phyloP scores from a whole-genome alignment of 257 asterid species.

The Nicotiana undulata region DNA sequence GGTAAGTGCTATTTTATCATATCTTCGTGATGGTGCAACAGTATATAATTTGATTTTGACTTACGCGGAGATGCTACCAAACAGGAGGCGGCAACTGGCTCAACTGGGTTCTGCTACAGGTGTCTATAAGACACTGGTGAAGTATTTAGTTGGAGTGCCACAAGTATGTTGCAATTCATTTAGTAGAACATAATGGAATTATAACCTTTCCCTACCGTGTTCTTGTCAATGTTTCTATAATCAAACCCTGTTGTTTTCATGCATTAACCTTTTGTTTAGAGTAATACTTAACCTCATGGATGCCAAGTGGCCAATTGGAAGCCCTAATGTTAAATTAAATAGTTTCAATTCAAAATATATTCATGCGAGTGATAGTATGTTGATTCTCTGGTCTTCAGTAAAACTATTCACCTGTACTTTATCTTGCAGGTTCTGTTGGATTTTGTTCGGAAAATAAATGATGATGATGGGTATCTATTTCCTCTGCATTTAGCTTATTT shows the following conservation, averaged over 20 bases:
- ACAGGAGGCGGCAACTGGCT: slow-evolving; percentile 90
- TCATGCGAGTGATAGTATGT: background rate
- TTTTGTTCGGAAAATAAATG: slow-evolving; percentile 83
- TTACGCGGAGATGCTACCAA: slow-evolving; percentile 10
- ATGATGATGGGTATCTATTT: slow-evolving; percentile 83
- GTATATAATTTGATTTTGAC: background rate
- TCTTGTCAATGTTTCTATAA: background rate
- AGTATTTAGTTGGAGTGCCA: slow-evolving; percentile 97
- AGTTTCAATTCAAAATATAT: background rate
- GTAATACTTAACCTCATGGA: background rate
- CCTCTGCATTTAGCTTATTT: slow-evolving; percentile 11
- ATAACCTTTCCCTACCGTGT: background rate
- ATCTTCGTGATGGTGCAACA: slow-evolving; percentile 5
- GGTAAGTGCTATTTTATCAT: slow-evolving; percentile 27
- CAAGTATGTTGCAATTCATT: slow-evolving; percentile 43
- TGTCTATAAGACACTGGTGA: slow-evolving; percentile 88
- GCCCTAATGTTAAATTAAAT: background rate
- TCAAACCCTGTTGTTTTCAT: background rate
- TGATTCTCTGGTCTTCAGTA: background rate
- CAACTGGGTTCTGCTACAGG: slow-evolving; percentile 99
- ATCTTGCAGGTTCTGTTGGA: slow-evolving; percentile 87
- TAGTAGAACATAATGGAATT: slow-evolving; percentile 4
- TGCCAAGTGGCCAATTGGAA: background rate
- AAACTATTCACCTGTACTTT: background rate
- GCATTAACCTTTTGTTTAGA: background rate